Percentiles rank a stretch among this genome's conserved stretches.
These are phyloP conservation scores for Chloris gayana DNA, from an alignment of 176 grass and related monocot species.

Conservation along the genomic window DNA sequence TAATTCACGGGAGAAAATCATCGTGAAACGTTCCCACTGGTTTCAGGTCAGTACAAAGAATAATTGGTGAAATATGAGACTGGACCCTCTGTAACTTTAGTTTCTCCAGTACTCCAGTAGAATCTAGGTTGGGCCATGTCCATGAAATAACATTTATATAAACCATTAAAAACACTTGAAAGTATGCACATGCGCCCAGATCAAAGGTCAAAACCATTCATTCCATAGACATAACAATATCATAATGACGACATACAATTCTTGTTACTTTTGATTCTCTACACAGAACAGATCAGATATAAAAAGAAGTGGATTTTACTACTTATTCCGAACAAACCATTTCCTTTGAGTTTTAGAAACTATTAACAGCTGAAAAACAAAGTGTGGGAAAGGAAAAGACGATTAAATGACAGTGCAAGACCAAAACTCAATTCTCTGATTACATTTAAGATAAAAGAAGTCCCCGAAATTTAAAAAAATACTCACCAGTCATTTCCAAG, in stretches of 20 bases:
- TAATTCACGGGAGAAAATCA: background rate
- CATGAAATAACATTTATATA: background rate
- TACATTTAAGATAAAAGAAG: background rate
- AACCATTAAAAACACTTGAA: background rate
- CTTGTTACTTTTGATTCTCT: background rate
- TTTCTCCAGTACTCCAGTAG: background rate
- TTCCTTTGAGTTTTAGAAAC: background rate
- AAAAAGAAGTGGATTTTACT: background rate
- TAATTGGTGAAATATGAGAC: background rate
- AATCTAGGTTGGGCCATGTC: background rate
- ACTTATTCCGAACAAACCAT: background rate
- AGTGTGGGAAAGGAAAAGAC: background rate
- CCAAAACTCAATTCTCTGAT: background rate
- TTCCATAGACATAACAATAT: background rate
- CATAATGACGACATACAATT: background rate
- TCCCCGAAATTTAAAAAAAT: background rate
- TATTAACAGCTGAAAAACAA: background rate
- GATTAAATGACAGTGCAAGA: conserved; percentile 4
- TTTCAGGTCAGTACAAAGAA: background rate
- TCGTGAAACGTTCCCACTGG: background rate
- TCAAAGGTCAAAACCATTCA: background rate
- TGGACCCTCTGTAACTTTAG: background rate
- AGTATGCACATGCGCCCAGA: background rate
- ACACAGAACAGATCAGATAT: background rate
- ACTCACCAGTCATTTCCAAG: conserved; percentile 92